Evolutionary conservation across 306 rosid genomes (phyloP), one percentile per base, ranked within the genome.

Genomic region (Cucurbita moschata): DNA sequence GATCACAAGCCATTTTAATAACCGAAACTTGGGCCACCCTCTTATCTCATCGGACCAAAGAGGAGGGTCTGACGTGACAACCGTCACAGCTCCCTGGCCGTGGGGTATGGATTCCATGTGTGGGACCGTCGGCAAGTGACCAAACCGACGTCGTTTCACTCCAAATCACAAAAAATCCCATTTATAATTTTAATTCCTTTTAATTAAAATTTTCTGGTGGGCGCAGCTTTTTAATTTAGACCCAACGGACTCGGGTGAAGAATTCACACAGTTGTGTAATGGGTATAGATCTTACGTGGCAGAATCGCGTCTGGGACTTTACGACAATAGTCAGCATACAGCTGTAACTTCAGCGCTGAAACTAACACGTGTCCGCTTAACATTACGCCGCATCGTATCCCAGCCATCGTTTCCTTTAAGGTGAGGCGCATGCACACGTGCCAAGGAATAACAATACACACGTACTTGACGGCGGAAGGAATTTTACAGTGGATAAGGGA

Each of bases 1-100:
- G 11, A 46, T 70, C 59, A 70, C 74, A 70, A 60, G 10, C 74
- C 47, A 30, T 70, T 50, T 68, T 70, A 70, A 70, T 70, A 21
- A 70, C 59, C 16, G n/a, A 8, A 50, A 26, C 1, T 30, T 50
- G 74, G 60, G 39, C 44, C 74, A 30, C 4, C 4, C 5, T 35
- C 74, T 70, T 51, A 50, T 70, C 74, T 9, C 30, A 35, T 35
- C 60, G 10, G 10, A 70, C 60, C 43, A 16, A 16, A 35, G 8
- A 8, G n/a, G 23, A 30, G 47, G 30, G 56, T 49, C 53, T 15
- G 74, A 16, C 35, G 74, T 68, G 74, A 70, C 74, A 70, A 70
- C 74, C 16, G 26, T 70, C 74, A 35, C 46, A 70, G 39, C 53
- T 21, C 39, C 35, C 16, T 64, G 9, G 15, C 35, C 15, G 60